Evolutionary conservation across 345 rosid genomes (phyloP).

Genomic region (Hibiscus tridactylites): DNA sequence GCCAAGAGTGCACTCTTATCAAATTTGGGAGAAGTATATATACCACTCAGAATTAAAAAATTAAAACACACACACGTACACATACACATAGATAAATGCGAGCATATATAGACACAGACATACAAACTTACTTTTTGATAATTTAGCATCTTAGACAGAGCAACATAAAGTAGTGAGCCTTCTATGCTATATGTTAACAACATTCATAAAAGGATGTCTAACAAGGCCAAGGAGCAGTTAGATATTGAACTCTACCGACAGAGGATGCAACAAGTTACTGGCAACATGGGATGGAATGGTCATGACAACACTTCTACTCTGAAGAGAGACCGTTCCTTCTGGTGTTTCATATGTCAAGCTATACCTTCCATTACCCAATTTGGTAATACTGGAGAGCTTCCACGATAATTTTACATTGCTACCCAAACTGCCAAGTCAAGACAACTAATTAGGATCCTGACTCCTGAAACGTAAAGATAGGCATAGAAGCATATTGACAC

Average conservation of each 20-base stretch:
- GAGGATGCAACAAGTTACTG: slow-evolving; percentile 57
- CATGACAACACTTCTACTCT: slow-evolving; percentile 65
- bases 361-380: slow-evolving; percentile 50
- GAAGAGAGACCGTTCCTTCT: slow-evolving; percentile 63
- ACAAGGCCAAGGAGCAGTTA: neutral
- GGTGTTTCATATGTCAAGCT: slow-evolving; percentile 83
- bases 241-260: slow-evolving; percentile 47
- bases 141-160: neutral
- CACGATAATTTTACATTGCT: slow-evolving; percentile 71
- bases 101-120: neutral
- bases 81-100: neutral
- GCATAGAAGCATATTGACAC: neutral
- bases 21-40: neutral
- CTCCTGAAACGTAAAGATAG: slow-evolving; percentile 5
- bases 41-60: neutral
- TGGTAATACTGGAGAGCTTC: slow-evolving; percentile 67
- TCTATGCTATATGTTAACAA: neutral
- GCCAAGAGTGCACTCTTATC: neutral
- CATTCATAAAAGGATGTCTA: neutral
- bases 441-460: slow-evolving; percentile 12
- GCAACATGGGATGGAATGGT: slow-evolving; percentile 86
- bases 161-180: neutral
- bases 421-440: slow-evolving; percentile 57
- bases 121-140: neutral
- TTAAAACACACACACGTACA: neutral